These are phyloP conservation scores for Eragrostis curvula DNA, from an alignment of 176 grass and related monocot species.

Conservation along the genomic window DNA sequence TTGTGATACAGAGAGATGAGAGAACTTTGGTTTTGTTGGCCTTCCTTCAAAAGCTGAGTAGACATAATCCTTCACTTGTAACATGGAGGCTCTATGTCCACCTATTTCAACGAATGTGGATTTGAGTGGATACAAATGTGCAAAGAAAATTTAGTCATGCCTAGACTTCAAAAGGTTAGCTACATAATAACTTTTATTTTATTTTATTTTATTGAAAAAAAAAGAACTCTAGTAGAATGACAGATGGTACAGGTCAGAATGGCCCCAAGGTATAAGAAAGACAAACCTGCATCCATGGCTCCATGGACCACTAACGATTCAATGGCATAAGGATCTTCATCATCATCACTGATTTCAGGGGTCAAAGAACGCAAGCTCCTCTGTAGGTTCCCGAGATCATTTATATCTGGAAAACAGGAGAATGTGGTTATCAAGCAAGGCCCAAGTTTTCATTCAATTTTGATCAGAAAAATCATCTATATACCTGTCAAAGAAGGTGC, in stretches of 20 bases:
- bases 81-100: constrained; percentile 54
- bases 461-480: neutral
- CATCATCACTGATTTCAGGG: constrained; percentile 62
- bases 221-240: neutral
- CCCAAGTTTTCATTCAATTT: constrained; percentile 3
- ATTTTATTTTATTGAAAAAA: no score
- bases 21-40: constrained; percentile 60
- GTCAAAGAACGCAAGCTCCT: constrained; percentile 68
- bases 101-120: constrained; percentile 45
- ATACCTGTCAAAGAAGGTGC: constrained; percentile 77
- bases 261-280: constrained; percentile 7
- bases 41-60: constrained; percentile 41
- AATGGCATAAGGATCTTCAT: constrained; percentile 77
- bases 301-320: constrained; percentile 80
- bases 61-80: constrained; percentile 65
- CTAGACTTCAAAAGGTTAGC: neutral
- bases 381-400: constrained; percentile 49
- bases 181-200: neutral
- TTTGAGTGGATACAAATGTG: constrained; percentile 12
- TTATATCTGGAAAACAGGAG: constrained; percentile 48
- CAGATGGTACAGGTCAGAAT: constrained; percentile 13
- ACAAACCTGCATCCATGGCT: constrained; percentile 69
- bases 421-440: neutral
- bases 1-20: constrained; percentile 62
- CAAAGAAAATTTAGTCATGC: neutral